Evolutionary conservation across 768 basidiomycete species (phyloP), one percentile per base, ranked within the genome.

Genomic region (Ramaria sp.): DNA sequence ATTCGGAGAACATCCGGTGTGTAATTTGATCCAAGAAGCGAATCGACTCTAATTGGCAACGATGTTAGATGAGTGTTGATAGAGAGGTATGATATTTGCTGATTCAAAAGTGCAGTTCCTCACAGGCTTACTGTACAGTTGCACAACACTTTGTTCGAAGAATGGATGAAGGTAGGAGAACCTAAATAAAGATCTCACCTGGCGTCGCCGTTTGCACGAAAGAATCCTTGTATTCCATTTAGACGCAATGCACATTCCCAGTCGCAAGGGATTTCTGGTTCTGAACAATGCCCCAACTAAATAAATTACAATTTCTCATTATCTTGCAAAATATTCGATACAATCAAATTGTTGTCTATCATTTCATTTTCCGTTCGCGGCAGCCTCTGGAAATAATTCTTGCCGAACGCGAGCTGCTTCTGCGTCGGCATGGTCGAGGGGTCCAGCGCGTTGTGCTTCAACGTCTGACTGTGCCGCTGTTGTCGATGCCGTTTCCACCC

Each of bases 401-500:
- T 65, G 61, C n/a, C 70, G 62, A 1, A 61, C 69, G 36, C 64
- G 61, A 13, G 70, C 70, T 39, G 66, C 70, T 52, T 69, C 67
- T 1, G 63, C 65, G 32, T 69, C 67, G 22, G 64, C 69, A 48
- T 67, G 63, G 3, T 58, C 61, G 25, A 61, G 49, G 2, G 69
- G 66, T 1, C 69, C 65, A 41, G 36, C 18, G 7, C 38, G 38
- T 25, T 44, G 43, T 18, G 20, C 12, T 13, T 5, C 28, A 18
- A 25, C 18, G 13, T 30, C 12, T 34, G 48, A 5, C 18, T 38
- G 5, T 34, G 3, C n/a, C n/a, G 16, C 30, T 3, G 22, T 4
- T 22, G 52, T 41, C 12, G 38, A 15, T 4, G 13, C 24, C 39
- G n/a, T 20, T 5, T 13, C 28, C 8, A 13, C 39, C 3, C 30